Percentiles rank a stretch among this genome's conserved stretches.
These are phyloP conservation scores for Mycothermus thermophilus DNA, from an alignment of 495 filamentous ascomycete species.

Conservation along the genomic window DNA sequence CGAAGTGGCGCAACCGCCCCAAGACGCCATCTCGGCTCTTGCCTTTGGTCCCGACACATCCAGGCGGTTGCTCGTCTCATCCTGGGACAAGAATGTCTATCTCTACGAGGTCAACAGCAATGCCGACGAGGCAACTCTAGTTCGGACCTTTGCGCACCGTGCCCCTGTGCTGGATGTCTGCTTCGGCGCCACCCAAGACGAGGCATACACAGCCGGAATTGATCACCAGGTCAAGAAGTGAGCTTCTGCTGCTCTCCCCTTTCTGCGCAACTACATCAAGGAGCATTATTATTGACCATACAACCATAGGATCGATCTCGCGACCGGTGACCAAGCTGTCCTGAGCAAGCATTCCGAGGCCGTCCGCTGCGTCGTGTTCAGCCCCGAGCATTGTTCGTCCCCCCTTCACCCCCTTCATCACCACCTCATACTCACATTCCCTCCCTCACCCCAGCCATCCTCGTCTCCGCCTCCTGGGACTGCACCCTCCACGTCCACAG, in stretches of 20 bases:
- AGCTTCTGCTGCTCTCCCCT: not conserved
- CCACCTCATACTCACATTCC: slow-evolving; percentile 4
- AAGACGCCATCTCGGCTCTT: slow-evolving; percentile 74
- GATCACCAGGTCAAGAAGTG: slow-evolving; percentile 75
- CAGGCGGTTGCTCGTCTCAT: slow-evolving; percentile 68
- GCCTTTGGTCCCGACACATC: slow-evolving; percentile 61
- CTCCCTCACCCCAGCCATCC: slow-evolving; percentile 28
- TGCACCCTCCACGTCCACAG: slow-evolving; percentile 73
- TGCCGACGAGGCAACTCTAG: slow-evolving; percentile 44
- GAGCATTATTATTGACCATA: not conserved
- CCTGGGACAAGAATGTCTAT: slow-evolving; percentile 88
- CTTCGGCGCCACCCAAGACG: slow-evolving; percentile 67
- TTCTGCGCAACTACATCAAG: not conserved
- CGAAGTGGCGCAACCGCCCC: slow-evolving; percentile 63
- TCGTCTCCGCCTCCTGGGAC: slow-evolving; percentile 92
- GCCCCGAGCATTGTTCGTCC: slow-evolving; percentile 48
- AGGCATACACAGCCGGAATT: slow-evolving; percentile 71
- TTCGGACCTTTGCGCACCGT: slow-evolving; percentile 63
- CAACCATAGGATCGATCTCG: slow-evolving; percentile 50
- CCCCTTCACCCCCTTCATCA: not conserved
- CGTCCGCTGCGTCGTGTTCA: slow-evolving; percentile 75
- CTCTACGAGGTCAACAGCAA: slow-evolving; percentile 57
- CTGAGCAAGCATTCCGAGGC: slow-evolving; percentile 65
- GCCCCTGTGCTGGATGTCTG: slow-evolving; percentile 85
- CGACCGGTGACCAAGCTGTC: slow-evolving; percentile 53